These are phyloP conservation scores for Pseudopithomyces maydicus DNA, from an alignment of 2,329 filamentous ascomycete species.

Conservation along the genomic window DNA sequence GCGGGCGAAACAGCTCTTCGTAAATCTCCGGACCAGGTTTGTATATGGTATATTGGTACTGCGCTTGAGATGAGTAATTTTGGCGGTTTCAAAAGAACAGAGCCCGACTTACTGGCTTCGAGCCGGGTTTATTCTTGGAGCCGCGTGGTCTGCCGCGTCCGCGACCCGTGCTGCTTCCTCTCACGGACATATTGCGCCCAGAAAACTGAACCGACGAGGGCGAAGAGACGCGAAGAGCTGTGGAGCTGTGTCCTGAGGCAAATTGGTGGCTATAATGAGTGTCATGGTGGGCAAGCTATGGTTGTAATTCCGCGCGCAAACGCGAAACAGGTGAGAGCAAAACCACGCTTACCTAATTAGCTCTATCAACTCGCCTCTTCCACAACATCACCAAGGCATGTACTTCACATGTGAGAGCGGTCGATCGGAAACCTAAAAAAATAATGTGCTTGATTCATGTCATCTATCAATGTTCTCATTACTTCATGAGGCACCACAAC, in stretches of 20 bases:
- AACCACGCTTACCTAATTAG: background rate
- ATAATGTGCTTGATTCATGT: no score
- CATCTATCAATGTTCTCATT: no score
- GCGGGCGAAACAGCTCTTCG: slow-evolving; percentile 35
- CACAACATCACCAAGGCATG: no score
- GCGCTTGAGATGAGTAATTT: slow-evolving; percentile 1
- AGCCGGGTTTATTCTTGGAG: slow-evolving; percentile 18
- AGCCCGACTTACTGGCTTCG: slow-evolving; percentile 14
- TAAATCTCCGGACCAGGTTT: slow-evolving; percentile 33
- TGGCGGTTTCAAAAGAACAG: background rate
- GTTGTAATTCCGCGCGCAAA: background rate
- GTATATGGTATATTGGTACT: slow-evolving; percentile 40
- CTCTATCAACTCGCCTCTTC: background rate
- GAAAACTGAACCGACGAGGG: background rate
- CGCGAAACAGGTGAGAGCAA: background rate
- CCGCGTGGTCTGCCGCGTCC: slow-evolving; percentile 20
- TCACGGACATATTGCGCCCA: slow-evolving; percentile 26
- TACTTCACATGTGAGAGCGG: no score
- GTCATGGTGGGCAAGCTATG: slow-evolving; percentile 12
- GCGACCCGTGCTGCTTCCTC: slow-evolving; percentile 19
- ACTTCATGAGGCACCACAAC: no score
- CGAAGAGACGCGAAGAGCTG: background rate
- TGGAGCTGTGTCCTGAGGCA: background rate
- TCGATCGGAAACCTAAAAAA: no score
- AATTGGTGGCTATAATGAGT: background rate